Evolutionary conservation across 345 rosid genomes (phyloP).

Genomic region (Streptanthus diversifolius): DNA sequence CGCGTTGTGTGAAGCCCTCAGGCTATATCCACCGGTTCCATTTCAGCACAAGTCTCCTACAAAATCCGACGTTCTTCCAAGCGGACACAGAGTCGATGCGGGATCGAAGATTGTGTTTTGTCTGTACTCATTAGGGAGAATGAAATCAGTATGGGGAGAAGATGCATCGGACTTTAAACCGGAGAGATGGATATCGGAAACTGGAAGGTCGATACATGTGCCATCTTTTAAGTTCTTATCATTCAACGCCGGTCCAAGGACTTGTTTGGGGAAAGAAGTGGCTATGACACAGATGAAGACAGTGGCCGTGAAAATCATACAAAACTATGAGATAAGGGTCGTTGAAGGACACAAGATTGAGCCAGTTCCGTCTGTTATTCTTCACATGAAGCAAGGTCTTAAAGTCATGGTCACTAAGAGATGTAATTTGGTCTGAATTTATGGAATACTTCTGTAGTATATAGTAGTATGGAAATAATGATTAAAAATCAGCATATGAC

Average conservation of each 20-base stretch:
- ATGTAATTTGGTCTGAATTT: neutral
- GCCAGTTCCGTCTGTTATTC: constrained; percentile 24
- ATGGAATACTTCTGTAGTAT: neutral
- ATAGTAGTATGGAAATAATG: neutral
- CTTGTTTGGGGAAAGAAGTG: constrained; percentile 35
- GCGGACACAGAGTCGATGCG: constrained; percentile 23
- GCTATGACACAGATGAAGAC: constrained; percentile 34
- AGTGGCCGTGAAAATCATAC: constrained; percentile 15
- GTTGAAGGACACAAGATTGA: constrained; percentile 28
- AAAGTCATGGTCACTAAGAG: constrained; percentile 9
- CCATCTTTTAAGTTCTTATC: constrained; percentile 32
- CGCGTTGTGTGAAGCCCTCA: constrained; percentile 32
- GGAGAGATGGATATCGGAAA: constrained; percentile 34
- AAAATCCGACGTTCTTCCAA: constrained; percentile 25
- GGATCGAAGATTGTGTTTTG: constrained; percentile 19
- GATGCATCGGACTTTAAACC: constrained; percentile 23
- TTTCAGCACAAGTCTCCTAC: constrained; percentile 27
- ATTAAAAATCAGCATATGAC: neutral
- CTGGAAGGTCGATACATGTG: constrained; percentile 14
- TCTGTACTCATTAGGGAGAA: constrained; percentile 33
- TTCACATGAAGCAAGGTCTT: constrained; percentile 31
- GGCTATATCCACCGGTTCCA: constrained; percentile 33
- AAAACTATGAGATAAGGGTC: constrained; percentile 23
- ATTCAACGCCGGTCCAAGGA: constrained; percentile 34
- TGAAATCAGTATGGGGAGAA: constrained; percentile 30